Percentiles rank a stretch among this genome's conserved stretches.
These are phyloP conservation scores for Echria macrotheca DNA, from an alignment of 495 filamentous ascomycete species.

Conservation along the genomic window DNA sequence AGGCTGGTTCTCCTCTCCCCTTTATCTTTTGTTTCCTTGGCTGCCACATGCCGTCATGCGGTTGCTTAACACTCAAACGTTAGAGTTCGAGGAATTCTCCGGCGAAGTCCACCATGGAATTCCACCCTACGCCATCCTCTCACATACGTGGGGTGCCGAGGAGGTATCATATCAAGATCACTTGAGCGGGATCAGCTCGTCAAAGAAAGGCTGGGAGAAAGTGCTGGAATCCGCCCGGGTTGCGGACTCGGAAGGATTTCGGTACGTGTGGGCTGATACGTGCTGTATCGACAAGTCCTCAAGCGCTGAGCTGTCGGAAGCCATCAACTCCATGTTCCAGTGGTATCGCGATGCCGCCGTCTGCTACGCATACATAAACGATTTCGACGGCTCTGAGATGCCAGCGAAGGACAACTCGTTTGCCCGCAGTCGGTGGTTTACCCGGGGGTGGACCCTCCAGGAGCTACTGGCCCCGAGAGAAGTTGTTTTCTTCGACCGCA, in stretches of 20 bases:
- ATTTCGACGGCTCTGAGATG: background rate
- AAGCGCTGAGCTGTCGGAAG: too few relatives aligned
- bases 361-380: background rate
- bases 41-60: too few relatives aligned
- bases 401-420: background rate
- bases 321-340: too few relatives aligned
- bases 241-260: background rate
- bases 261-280: background rate
- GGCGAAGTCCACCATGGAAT: too few relatives aligned
- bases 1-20: too few relatives aligned
- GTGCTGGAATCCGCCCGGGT: background rate
- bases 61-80: too few relatives aligned
- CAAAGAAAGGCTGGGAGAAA: background rate
- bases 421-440: background rate
- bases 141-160: background rate
- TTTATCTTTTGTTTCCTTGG: too few relatives aligned
- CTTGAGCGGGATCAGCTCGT: background rate
- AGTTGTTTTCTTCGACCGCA: background rate
- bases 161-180: background rate
- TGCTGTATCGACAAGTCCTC: background rate
- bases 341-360: background rate
- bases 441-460: background rate
- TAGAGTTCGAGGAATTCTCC: too few relatives aligned
- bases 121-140: background rate
- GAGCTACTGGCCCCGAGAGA: background rate